Evolutionary conservation across 306 rosid species (phyloP).

Genomic region (Amphicarpaea edgeworthii): DNA sequence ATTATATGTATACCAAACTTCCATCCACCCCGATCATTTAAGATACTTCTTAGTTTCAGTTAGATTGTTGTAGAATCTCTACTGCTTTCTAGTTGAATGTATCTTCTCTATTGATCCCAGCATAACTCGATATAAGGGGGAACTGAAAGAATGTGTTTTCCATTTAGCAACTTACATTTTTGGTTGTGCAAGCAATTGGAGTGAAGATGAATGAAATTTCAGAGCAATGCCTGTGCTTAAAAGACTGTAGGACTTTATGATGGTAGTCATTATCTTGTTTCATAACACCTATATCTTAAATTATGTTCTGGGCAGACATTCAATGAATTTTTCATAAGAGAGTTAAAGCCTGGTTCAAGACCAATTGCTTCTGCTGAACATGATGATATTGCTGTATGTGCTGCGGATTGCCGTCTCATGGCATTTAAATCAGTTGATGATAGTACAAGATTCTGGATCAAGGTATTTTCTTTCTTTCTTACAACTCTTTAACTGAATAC

Average conservation of each 20-base stretch:
- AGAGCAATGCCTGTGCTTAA: slow-evolving; percentile 29
- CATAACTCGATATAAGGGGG: slow-evolving; percentile 18
- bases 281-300: slow-evolving; percentile 20
- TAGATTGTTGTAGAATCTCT: slow-evolving; percentile 9
- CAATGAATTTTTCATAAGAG: slow-evolving; percentile 91
- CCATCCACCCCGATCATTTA: neutral
- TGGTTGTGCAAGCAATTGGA: slow-evolving; percentile 38
- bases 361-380: slow-evolving; percentile 69
- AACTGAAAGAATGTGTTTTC: slow-evolving; percentile 33
- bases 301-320: slow-evolving; percentile 72
- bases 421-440: slow-evolving; percentile 85
- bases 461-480: slow-evolving; percentile 60
- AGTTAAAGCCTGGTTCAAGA: slow-evolving; percentile 85
- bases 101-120: neutral
- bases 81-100: slow-evolving; percentile 9
- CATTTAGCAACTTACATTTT: slow-evolving; percentile 13
- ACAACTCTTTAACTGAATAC: slow-evolving; percentile 13
- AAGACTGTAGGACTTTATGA: slow-evolving; percentile 29
- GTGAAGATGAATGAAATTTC: slow-evolving; percentile 14
- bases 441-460: slow-evolving; percentile 90
- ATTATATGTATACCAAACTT: neutral
- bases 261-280: slow-evolving; percentile 36
- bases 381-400: slow-evolving; percentile 84
- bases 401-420: slow-evolving; percentile 91
- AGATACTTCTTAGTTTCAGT: slow-evolving; percentile 13